These are phyloP conservation scores for Phialophora tarda DNA, from an alignment of 2,329 filamentous ascomycete species.

Conservation along the genomic window DNA sequence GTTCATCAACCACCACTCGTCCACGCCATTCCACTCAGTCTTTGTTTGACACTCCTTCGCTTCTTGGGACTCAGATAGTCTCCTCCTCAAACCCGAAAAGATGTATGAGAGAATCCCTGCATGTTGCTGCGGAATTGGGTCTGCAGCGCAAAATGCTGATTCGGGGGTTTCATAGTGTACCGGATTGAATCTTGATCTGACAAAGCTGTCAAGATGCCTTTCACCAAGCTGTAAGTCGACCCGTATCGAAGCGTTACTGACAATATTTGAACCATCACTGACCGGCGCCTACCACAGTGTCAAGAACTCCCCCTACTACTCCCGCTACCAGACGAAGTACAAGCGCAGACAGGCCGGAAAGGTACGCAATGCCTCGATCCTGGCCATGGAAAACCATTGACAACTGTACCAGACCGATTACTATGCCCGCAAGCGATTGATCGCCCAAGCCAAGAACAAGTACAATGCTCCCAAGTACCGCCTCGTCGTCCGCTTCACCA, in stretches of 20 bases:
- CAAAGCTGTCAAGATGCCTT: constrained; percentile 53
- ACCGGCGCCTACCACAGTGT: constrained; percentile 51
- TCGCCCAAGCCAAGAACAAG: constrained; percentile 99
- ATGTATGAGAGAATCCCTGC: constrained; percentile 71
- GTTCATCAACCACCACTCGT: neutral
- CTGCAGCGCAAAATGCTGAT: constrained; percentile 99
- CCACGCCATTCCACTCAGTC: neutral
- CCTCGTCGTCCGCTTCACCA: constrained; percentile 98
- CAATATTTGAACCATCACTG: constrained; percentile 4
- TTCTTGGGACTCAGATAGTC: constrained; percentile 44
- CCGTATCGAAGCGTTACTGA: neutral
- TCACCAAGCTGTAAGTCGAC: constrained; percentile 72
- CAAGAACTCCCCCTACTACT: constrained; percentile 98
- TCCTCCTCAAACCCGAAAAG: constrained; percentile 24
- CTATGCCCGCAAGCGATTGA: constrained; percentile 99
- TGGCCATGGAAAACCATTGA: constrained; percentile 7
- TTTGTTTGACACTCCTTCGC: neutral
- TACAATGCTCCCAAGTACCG: constrained; percentile 99
- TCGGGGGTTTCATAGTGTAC: constrained; percentile 64
- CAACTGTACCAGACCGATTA: constrained; percentile 80
- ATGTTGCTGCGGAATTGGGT: constrained; percentile 93
- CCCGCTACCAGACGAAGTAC: constrained; percentile 99
- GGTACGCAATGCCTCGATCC: constrained; percentile 28
- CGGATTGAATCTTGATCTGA: constrained; percentile 34
- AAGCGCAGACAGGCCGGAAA: constrained; percentile 89